Conservation (phyloP, 768 basidiomycete species). For the Mycena metata region DNA sequence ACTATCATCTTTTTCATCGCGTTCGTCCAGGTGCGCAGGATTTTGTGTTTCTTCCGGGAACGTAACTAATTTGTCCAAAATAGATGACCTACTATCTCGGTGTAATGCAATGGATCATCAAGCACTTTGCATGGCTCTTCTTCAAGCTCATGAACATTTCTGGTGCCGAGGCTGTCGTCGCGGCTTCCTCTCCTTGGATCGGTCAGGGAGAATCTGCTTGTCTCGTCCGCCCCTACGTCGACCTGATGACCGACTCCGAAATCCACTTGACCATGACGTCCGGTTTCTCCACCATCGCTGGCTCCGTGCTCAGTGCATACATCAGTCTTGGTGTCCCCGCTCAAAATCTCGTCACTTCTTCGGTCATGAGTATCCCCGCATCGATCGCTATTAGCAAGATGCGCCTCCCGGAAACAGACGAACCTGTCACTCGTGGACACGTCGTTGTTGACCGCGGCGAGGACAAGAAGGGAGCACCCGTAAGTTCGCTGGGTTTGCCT, state of each 20-base stretch:
- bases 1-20: slow-evolving; percentile 96
- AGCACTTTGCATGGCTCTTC: slow-evolving; percentile 94
- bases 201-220: slow-evolving; percentile 90
- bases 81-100: slow-evolving; percentile 91
- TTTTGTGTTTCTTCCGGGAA: background rate
- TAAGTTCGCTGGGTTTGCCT: slow-evolving; percentile 43
- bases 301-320: slow-evolving; percentile 90
- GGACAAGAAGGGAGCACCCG: slow-evolving; percentile 65
- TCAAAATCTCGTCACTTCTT: slow-evolving; percentile 87
- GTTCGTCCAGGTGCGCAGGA: slow-evolving; percentile 64
- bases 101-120: slow-evolving; percentile 95
- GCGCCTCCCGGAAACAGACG: slow-evolving; percentile 86
- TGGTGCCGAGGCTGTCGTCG: slow-evolving; percentile 95
- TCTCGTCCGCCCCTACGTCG: slow-evolving; percentile 86
- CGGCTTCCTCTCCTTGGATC: slow-evolving; percentile 93
- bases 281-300: slow-evolving; percentile 94
- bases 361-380: slow-evolving; percentile 96
- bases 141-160: slow-evolving; percentile 92
- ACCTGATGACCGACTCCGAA: slow-evolving; percentile 47
- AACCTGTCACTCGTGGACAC: slow-evolving; percentile 86
- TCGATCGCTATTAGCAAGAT: slow-evolving; percentile 94
- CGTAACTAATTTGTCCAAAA: background rate
- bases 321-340: slow-evolving; percentile 83
- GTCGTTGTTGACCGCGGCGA: slow-evolving; percentile 87
- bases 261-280: slow-evolving; percentile 81